phyloP scores from a whole-genome alignment of 2,329 filamentous ascomycete genomes.

The Coleophoma eucalyptorum region DNA sequence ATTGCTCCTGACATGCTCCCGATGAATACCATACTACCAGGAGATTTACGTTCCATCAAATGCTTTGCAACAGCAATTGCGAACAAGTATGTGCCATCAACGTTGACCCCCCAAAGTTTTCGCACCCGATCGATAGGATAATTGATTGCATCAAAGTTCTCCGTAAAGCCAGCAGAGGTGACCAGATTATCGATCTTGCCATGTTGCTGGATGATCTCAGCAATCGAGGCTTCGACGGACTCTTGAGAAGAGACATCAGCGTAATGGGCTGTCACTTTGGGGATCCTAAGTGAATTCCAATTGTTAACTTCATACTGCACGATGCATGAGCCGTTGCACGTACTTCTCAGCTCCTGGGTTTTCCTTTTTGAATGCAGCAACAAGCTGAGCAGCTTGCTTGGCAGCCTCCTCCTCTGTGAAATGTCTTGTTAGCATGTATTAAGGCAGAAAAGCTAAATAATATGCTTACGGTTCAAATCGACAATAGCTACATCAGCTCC shows the following conservation, averaged over 20 bases:
- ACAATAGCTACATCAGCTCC: conserved; percentile 89
- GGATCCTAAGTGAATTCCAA: conserved; percentile 45
- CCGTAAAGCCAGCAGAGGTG: conserved; percentile 93
- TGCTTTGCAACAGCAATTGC: conserved; percentile 82
- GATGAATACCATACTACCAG: conserved; percentile 89
- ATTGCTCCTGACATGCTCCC: conserved; percentile 93
- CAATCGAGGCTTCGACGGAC: conserved; percentile 72
- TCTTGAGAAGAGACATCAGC: conserved; percentile 79
- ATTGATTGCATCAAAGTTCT: conserved; percentile 88
- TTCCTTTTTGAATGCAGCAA: conserved; percentile 73
- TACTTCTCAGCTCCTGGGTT: conserved; percentile 72
- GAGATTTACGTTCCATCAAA: conserved; percentile 74
- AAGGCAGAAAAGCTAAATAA: background rate
- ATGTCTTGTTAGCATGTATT: conserved; percentile 5
- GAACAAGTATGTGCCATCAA: conserved; percentile 89
- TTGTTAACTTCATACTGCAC: no score
- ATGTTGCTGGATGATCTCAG: conserved; percentile 66
- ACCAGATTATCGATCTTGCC: conserved; percentile 88
- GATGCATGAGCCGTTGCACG: conserved; percentile 10
- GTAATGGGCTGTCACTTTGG: conserved; percentile 85
- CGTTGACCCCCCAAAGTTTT: conserved; percentile 93
- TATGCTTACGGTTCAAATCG: conserved; percentile 77
- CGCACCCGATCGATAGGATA: conserved; percentile 90
- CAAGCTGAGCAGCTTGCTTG: conserved; percentile 68
- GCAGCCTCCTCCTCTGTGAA: conserved; percentile 74